These are phyloP conservation scores for Amanita thiersii DNA, from an alignment of 768 basidiomycete genomes.

Conservation along the genomic window DNA sequence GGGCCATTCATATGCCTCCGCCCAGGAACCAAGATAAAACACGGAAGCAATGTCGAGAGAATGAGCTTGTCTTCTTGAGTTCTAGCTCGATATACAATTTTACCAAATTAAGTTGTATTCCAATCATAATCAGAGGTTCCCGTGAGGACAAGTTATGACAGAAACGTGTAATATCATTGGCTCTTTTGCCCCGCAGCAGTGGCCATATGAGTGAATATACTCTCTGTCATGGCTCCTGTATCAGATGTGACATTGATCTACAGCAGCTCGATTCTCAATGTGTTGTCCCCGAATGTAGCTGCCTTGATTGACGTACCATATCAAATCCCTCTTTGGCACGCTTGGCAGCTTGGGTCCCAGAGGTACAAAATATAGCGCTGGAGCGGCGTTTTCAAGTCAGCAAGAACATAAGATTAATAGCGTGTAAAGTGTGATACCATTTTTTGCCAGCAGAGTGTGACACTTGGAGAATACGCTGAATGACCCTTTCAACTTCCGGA, in stretches of 20 bases:
- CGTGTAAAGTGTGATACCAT: slow-evolving; percentile 34
- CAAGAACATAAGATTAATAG: too few relatives aligned
- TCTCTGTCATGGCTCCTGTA: slow-evolving; percentile 32
- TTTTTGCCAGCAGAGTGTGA: slow-evolving; percentile 54
- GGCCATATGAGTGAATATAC: slow-evolving; percentile 18
- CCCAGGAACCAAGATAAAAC: too few relatives aligned
- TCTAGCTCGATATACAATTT: too few relatives aligned
- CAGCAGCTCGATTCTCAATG: not conserved
- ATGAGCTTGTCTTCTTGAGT: too few relatives aligned
- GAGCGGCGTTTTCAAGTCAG: too few relatives aligned
- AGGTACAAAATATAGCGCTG: slow-evolving; percentile 42
- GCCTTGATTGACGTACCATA: slow-evolving; percentile 24
- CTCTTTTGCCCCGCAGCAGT: slow-evolving; percentile 12
- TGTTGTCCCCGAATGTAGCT: not conserved
- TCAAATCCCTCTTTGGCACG: slow-evolving; percentile 46
- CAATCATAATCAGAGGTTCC: too few relatives aligned
- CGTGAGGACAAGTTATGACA: too few relatives aligned
- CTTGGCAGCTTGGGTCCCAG: slow-evolving; percentile 32
- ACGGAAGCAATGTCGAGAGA: too few relatives aligned
- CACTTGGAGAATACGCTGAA: slow-evolving; percentile 42
- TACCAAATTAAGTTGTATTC: too few relatives aligned
- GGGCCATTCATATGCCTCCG: too few relatives aligned
- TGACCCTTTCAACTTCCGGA: slow-evolving; percentile 51
- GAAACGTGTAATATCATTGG: not conserved
- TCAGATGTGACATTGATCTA: slow-evolving; percentile 46